These are phyloP conservation scores for Termitomyces sp. DNA, from an alignment of 768 basidiomycete species.

Conservation along the genomic window DNA sequence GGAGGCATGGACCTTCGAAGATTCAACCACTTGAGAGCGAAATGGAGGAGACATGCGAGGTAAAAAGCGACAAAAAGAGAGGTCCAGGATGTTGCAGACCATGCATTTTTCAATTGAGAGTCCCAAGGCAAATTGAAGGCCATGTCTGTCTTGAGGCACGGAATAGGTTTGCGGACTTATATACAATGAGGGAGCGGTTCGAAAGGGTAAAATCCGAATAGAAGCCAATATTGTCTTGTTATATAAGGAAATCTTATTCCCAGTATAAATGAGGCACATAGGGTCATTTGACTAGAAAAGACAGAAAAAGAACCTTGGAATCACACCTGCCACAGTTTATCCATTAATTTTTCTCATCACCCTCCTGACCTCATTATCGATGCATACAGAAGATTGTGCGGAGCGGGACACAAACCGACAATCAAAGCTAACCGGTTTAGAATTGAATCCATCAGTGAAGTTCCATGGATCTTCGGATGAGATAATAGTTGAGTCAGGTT, in stretches of 20 bases:
- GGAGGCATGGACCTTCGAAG: slow-evolving; percentile 36
- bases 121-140: neutral
- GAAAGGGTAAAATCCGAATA: neutral
- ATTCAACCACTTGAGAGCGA: slow-evolving; percentile 21
- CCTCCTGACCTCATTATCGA: slow-evolving; percentile 19
- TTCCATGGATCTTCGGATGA: slow-evolving; percentile 18
- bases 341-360: neutral
- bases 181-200: neutral
- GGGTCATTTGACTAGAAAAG: neutral
- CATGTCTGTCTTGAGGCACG: neutral
- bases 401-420: slow-evolving; percentile 23
- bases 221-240: neutral
- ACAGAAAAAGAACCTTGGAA: neutral
- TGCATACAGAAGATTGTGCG: slow-evolving; percentile 13
- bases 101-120: neutral
- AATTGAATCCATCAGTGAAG: slow-evolving; percentile 30
- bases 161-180: neutral
- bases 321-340: neutral
- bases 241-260: neutral
- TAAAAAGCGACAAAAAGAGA: neutral
- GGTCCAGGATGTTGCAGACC: neutral
- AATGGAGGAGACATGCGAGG: slow-evolving; percentile 17
- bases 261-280: neutral
- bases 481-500: neutral
- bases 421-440: slow-evolving; percentile 24